Base-by-base conservation (phyloP, 2,329 filamentous ascomycete genomes). In the Westerdykella aurantiaca region DNA sequence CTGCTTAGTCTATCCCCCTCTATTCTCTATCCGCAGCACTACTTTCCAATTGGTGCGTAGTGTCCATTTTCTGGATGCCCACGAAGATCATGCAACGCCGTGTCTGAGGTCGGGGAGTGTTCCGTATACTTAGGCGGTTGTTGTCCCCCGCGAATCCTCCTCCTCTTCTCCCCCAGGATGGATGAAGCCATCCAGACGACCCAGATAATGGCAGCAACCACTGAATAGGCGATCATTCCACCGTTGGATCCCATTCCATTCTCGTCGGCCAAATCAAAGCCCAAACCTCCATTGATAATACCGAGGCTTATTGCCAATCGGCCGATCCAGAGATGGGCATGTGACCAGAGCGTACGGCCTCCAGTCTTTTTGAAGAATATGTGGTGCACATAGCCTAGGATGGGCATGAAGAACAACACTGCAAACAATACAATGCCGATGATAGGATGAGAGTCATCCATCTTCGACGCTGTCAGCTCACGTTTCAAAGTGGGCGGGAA, bases 281-380 rank as follows among this genome's bases (percentile, higher is more conserved):
- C 78, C 1, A 80, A 58, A 0, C 77, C 78, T n/a, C 75, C 78
- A 53, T 80, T 80, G 56, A 80, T 67, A 44, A 79, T 74, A 3
- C 74, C 78, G 1, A 80, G 60, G 0, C 71, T 64, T 11, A 81
- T 71, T 17, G 73, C 65, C 22, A 67, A 51, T 4, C 78, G 69
- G 14, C 78, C 78, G 21, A 78, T 53, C 78, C 78, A 81, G 38
- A 79, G 66, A 51, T 81, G 78, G 3, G 60, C 62, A 47, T 75
- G 69, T 0, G 73, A 75, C 57, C 71, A 73, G 6, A 69, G 48
- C 1, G 71, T 73, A 29, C 73, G 72, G 12, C 57, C 58, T 6
- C 67, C 66, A 12, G 69, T 67, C 49, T 70, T 73, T 41, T 72
- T 72, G 65, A 72, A 80, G 34, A 73, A 53, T 3, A 61, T 46